These are phyloP conservation scores for Entomortierella beljakovae DNA, from an alignment of 192 early-diverging fungal species.

Conservation along the genomic window DNA sequence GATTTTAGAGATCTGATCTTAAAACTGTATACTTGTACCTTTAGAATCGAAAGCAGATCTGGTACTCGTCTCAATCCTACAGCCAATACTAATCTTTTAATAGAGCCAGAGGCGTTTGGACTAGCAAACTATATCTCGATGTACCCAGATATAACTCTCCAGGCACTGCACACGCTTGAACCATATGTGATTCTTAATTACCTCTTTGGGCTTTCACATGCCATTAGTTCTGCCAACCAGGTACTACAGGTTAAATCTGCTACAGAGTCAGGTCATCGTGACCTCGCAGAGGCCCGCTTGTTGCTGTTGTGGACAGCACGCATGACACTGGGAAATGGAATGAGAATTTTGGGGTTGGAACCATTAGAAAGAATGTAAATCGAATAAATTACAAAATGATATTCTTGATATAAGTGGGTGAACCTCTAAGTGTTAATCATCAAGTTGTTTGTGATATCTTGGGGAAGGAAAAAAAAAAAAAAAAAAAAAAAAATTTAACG, in stretches of 20 bases:
- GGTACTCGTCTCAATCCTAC: slow-evolving; percentile 56
- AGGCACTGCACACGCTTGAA: slow-evolving; percentile 72
- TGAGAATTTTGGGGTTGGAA: slow-evolving; percentile 78
- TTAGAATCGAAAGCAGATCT: slow-evolving; percentile 81
- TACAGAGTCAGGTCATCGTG: slow-evolving; percentile 42
- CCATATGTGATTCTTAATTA: slow-evolving; percentile 86
- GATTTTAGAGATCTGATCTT: not conserved
- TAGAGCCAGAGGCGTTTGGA: slow-evolving; percentile 74
- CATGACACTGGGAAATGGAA: slow-evolving; percentile 83
- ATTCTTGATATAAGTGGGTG: too few relatives aligned
- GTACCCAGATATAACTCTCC: slow-evolving; percentile 83
- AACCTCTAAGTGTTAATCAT: too few relatives aligned
- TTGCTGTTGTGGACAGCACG: slow-evolving; percentile 81
- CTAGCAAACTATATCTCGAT: slow-evolving; percentile 79
- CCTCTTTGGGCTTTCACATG: slow-evolving; percentile 78
- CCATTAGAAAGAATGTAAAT: slow-evolving; percentile 91
- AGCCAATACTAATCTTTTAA: slow-evolving; percentile 73
- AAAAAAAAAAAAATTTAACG: not conserved
- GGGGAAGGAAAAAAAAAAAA: not conserved
- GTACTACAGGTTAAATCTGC: slow-evolving; percentile 74
- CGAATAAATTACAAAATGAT: too few relatives aligned
- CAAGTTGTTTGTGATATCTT: too few relatives aligned
- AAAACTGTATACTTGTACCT: not conserved
- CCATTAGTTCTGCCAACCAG: slow-evolving; percentile 74
- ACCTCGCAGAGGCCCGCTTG: slow-evolving; percentile 82